phyloP scores from a whole-genome alignment of 352 stramenopile genomes.

The Globisporangium carolinianum region DNA sequence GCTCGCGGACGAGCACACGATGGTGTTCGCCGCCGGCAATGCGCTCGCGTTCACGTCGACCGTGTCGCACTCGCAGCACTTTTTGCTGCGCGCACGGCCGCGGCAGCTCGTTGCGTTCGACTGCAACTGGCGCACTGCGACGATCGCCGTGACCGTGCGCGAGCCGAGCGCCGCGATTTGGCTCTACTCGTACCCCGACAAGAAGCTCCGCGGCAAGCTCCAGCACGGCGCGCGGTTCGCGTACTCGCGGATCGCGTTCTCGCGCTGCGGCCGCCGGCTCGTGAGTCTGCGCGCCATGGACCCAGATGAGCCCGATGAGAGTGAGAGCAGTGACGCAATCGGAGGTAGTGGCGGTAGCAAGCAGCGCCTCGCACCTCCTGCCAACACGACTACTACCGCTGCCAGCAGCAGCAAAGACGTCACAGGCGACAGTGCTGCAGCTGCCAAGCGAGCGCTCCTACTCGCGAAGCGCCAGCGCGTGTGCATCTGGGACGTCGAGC shows the following conservation, averaged over 20 bases:
- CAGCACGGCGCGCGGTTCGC: slow-evolving; percentile 33
- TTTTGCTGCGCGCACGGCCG: slow-evolving; percentile 42
- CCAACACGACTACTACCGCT: background rate
- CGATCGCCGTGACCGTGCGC: slow-evolving; percentile 46
- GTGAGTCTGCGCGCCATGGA: slow-evolving; percentile 36
- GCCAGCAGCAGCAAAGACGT: background rate
- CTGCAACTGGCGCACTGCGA: slow-evolving; percentile 43
- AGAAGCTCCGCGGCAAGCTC: slow-evolving; percentile 59
- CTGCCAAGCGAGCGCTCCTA: background rate
- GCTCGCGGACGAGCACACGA: slow-evolving; percentile 63
- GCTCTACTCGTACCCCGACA: slow-evolving; percentile 72
- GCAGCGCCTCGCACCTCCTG: background rate
- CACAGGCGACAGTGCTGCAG: background rate
- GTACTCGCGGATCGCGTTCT: slow-evolving; percentile 65
- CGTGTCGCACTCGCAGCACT: slow-evolving; percentile 50
- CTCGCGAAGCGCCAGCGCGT: slow-evolving; percentile 15
- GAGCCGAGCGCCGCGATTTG: slow-evolving; percentile 50
- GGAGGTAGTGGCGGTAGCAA: background rate
- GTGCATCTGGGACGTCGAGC: slow-evolving; percentile 63
- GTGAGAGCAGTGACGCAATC: background rate
- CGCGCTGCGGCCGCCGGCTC: slow-evolving; percentile 49
- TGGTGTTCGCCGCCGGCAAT: slow-evolving; percentile 55
- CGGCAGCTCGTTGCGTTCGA: slow-evolving; percentile 62
- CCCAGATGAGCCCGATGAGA: slow-evolving; percentile 9
- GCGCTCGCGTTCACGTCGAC: slow-evolving; percentile 66